Conservation (phyloP, 2,329 filamentous ascomycete species). For the Pezicula neosporulosa region DNA sequence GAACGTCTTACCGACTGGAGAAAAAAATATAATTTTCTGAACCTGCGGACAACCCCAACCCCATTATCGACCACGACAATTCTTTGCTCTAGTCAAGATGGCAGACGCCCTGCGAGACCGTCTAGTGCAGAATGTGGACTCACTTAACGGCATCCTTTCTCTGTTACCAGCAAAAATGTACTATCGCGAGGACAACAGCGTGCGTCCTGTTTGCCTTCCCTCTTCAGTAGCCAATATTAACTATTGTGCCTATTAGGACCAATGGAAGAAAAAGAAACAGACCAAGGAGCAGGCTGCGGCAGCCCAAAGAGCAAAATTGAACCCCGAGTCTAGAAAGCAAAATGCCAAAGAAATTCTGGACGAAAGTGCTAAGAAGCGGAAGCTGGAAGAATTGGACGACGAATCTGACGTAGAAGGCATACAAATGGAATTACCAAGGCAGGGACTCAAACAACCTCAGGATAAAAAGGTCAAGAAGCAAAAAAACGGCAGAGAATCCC, state of each 20-base stretch:
- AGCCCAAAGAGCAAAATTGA: constrained; percentile 83
- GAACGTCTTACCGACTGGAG: background rate
- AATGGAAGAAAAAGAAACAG: constrained; percentile 95
- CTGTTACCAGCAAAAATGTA: constrained; percentile 71
- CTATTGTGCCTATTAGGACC: constrained; percentile 55
- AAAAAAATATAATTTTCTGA: background rate
- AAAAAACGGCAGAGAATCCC: constrained; percentile 41
- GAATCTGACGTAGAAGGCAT: constrained; percentile 49
- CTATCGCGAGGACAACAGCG: constrained; percentile 66
- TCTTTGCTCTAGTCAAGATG: constrained; percentile 15
- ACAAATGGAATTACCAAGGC: constrained; percentile 56
- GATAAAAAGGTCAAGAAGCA: constrained; percentile 48
- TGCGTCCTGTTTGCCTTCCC: constrained; percentile 37
- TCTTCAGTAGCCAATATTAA: background rate
- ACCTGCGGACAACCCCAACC: background rate
- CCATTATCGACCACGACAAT: background rate
- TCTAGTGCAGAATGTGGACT: constrained; percentile 40
- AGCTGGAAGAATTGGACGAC: constrained; percentile 63
- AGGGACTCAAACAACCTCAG: constrained; percentile 53
- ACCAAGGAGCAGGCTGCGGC: constrained; percentile 83
- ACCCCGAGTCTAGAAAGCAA: constrained; percentile 79
- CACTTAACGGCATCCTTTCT: constrained; percentile 55
- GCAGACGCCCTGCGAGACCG: constrained; percentile 42
- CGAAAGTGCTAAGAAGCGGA: constrained; percentile 77
- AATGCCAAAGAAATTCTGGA: constrained; percentile 92